Conservation (phyloP, 257 asterid genomes). For the Jasminum sambac region DNA sequence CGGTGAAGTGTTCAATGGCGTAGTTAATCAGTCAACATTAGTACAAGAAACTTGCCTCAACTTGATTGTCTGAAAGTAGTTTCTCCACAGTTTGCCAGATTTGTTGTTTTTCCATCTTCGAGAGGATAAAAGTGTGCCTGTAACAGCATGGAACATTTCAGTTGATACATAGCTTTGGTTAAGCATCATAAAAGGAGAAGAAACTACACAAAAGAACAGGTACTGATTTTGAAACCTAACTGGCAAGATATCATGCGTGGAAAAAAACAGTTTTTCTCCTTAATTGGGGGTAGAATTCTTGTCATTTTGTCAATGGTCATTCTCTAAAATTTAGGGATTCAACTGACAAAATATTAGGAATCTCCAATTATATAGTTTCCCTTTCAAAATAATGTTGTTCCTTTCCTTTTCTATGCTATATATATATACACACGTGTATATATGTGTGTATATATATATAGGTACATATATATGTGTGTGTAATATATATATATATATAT, state of each 20-base stretch:
- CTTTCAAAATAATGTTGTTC: no score
- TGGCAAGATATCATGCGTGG: conserved; percentile 16
- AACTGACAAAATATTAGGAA: no score
- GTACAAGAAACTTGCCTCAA: conserved; percentile 67
- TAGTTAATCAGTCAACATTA: background rate
- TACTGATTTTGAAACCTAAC: conserved; percentile 11
- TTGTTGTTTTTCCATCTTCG: conserved; percentile 61
- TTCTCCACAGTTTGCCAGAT: conserved; percentile 88
- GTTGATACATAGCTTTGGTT: conserved; percentile 17
- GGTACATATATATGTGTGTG: no score
- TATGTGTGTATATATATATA: no score
- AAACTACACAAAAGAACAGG: conserved; percentile 7
- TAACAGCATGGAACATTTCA: conserved; percentile 26
- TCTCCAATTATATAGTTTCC: no score
- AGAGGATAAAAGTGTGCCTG: conserved; percentile 90
- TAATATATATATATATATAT: no score
- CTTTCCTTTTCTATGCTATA: no score
- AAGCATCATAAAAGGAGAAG: conserved; percentile 14
- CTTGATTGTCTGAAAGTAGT: conserved; percentile 82
- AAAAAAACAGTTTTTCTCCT: no score
- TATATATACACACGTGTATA: no score
- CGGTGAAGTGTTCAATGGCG: background rate
- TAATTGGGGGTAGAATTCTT: no score
- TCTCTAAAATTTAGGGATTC: no score
- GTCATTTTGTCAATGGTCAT: no score